Evolutionary conservation across 345 rosid species (phyloP).

Genomic region (Acer saccharum): DNA sequence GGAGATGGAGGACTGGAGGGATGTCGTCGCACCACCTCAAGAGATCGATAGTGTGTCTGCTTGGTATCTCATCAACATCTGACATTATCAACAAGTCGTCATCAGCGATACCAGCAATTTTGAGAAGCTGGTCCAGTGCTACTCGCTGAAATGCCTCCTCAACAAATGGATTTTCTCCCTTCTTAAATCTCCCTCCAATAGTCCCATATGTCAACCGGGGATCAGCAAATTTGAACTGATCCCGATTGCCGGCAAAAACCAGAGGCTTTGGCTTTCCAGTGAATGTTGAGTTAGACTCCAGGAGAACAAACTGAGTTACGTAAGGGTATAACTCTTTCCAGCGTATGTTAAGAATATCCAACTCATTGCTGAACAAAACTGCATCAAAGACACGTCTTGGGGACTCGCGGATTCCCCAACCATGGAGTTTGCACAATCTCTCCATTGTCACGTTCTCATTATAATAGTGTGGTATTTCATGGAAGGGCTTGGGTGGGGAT

Average conservation of each 20-base stretch:
- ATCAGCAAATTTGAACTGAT: conserved; percentile 68
- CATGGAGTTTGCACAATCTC: conserved; percentile 79
- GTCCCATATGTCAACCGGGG: conserved; percentile 78
- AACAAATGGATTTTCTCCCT: conserved; percentile 75
- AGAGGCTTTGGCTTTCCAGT: conserved; percentile 69
- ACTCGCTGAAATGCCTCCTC: conserved; percentile 87
- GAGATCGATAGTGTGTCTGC: conserved; percentile 81
- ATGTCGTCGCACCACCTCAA: conserved; percentile 79
- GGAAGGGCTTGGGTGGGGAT: conserved; percentile 79
- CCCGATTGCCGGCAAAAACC: conserved; percentile 55
- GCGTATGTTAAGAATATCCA: conserved; percentile 68
- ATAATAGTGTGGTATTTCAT: conserved; percentile 77
- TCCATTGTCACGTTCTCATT: conserved; percentile 83
- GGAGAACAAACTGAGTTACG: conserved; percentile 74
- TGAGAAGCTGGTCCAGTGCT: conserved; percentile 74
- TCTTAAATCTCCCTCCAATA: conserved; percentile 72
- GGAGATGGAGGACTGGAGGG: conserved; percentile 74
- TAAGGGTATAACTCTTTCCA: conserved; percentile 88
- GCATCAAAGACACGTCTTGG: conserved; percentile 90
- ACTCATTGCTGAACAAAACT: conserved; percentile 75
- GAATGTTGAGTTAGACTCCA: conserved; percentile 82
- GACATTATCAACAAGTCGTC: conserved; percentile 89
- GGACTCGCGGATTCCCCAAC: conserved; percentile 82
- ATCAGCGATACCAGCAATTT: conserved; percentile 69
- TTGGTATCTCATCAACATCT: conserved; percentile 91